Evolutionary conservation across 2,329 filamentous ascomycete species (phyloP).

Genomic region (Fragosphaeria purpurea): DNA sequence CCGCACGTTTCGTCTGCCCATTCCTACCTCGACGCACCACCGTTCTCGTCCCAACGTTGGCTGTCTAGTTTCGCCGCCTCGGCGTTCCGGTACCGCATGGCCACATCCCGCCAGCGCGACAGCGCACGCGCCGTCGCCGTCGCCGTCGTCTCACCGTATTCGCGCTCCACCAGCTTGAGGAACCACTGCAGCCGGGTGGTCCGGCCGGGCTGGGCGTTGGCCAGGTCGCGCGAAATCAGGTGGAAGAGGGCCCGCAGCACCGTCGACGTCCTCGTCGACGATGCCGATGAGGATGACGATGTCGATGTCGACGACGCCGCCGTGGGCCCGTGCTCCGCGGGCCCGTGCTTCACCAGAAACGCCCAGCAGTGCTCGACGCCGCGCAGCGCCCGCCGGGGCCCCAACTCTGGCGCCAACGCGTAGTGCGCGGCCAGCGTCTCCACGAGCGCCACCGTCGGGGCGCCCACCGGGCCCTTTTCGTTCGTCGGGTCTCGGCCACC

Average conservation of each 20-base stretch:
- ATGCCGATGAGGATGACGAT: slow-evolving; percentile 10
- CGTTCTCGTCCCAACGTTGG: too few relatives aligned
- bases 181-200: slow-evolving; percentile 26
- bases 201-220: slow-evolving; percentile 22
- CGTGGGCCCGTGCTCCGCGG: neutral
- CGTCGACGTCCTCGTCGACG: slow-evolving; percentile 11
- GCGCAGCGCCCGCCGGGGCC: slow-evolving; percentile 17
- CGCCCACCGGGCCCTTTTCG: neutral
- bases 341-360: slow-evolving; percentile 17
- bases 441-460: slow-evolving; percentile 13
- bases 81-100: neutral
- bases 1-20: too few relatives aligned
- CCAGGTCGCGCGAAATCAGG: slow-evolving; percentile 26
- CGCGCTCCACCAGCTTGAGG: slow-evolving; percentile 20
- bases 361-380: slow-evolving; percentile 23
- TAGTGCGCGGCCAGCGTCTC: slow-evolving; percentile 13
- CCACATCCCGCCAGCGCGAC: slow-evolving; percentile 16
- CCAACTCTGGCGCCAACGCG: slow-evolving; percentile 13
- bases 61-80: neutral
- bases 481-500: neutral
- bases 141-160: slow-evolving; percentile 16
- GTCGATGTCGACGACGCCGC: neutral
- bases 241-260: slow-evolving; percentile 22
- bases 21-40: too few relatives aligned
- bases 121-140: slow-evolving; percentile 14